Evolutionary conservation across 2,329 filamentous ascomycete species (phyloP).

Genomic region (Colletotrichum godetiae): DNA sequence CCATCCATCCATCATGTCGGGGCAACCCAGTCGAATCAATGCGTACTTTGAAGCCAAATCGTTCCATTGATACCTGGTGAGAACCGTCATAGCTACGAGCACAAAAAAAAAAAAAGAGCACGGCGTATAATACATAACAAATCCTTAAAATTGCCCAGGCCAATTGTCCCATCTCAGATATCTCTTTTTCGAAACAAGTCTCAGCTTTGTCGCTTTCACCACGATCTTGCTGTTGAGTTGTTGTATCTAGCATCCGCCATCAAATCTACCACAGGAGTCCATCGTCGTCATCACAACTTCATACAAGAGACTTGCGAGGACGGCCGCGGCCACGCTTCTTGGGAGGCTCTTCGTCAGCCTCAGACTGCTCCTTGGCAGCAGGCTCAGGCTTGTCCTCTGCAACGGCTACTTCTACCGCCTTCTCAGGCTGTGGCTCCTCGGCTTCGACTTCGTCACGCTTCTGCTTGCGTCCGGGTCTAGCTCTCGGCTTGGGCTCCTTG

Average conservation of each 20-base stretch:
- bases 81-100: background rate
- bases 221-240: background rate
- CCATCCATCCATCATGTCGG: background rate
- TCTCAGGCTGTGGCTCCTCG: background rate
- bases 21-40: rapidly evolving
- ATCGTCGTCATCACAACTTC: background rate
- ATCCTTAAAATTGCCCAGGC: background rate
- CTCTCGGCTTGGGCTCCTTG: background rate
- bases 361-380: background rate
- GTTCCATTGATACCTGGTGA: background rate
- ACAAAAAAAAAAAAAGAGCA: background rate
- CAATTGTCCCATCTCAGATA: background rate
- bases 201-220: background rate
- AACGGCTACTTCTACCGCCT: background rate
- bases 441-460: background rate
- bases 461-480: background rate
- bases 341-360: slow-evolving; percentile 11
- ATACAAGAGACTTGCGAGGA: slow-evolving; percentile 11
- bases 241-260: background rate
- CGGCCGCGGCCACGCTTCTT: slow-evolving; percentile 33
- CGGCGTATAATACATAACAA: background rate
- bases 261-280: background rate
- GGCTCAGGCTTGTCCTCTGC: background rate
- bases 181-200: background rate
- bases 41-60: background rate